Evolutionary conservation across 1,284 basidiomycete species (phyloP).

Genomic region (Jaminaea rosea): DNA sequence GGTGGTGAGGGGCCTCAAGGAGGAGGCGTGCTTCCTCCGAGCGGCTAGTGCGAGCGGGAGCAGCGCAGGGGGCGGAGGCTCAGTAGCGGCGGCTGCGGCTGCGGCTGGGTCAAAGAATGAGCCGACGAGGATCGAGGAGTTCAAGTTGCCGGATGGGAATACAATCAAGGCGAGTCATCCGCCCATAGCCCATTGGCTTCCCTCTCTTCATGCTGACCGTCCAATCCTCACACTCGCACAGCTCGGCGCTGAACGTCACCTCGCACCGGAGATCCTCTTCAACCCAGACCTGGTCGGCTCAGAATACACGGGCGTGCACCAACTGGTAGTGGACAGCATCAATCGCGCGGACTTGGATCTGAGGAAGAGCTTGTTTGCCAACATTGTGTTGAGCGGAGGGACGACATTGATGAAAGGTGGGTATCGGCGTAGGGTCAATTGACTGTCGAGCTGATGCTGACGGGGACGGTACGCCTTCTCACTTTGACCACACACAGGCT

Average conservation of each 20-base stretch:
- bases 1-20: constrained; percentile 93
- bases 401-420: constrained; percentile 58
- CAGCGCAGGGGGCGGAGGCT: too few relatives aligned
- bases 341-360: constrained; percentile 65
- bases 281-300: constrained; percentile 93
- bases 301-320: constrained; percentile 94
- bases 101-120: constrained; percentile 56
- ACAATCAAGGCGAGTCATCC: constrained; percentile 63
- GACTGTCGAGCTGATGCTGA: neutral
- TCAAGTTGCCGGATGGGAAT: constrained; percentile 89
- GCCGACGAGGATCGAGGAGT: constrained; percentile 68
- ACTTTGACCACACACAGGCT: constrained; percentile 45
- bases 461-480: too few relatives aligned
- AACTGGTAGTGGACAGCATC: constrained; percentile 55
- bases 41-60: too few relatives aligned
- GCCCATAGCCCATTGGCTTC: constrained; percentile 5
- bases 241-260: constrained; percentile 90
- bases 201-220: neutral
- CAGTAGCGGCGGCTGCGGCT: too few relatives aligned
- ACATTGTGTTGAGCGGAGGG: constrained; percentile 92
- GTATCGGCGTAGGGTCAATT: neutral
- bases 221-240: constrained; percentile 43
- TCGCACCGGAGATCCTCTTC: constrained; percentile 94
- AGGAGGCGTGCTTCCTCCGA: constrained; percentile 84
- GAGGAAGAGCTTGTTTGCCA: constrained; percentile 86